These are phyloP conservation scores for Krasilnikovozyma curviuscula DNA, from an alignment of 768 basidiomycete species.

Conservation along the genomic window DNA sequence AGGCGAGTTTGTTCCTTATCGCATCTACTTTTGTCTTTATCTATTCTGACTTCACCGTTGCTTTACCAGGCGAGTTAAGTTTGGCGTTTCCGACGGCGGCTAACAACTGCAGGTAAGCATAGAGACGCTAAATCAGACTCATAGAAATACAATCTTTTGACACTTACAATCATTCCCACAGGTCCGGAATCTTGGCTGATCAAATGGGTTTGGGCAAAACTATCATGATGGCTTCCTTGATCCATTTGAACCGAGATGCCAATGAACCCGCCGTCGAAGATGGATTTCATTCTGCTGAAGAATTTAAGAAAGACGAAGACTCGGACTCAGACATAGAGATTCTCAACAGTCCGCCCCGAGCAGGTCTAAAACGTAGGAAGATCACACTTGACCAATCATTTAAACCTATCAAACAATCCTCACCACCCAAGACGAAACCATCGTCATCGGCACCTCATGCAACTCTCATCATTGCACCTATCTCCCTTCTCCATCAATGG, in stretches of 20 bases:
- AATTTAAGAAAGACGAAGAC: too few species aligned
- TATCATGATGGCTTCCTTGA: constrained; percentile 76
- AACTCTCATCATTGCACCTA: constrained; percentile 80
- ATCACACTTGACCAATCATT: constrained; percentile 24
- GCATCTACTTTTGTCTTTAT: too few species aligned
- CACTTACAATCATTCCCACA: too few species aligned
- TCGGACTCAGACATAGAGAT: neutral
- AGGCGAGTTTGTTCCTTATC: too few species aligned
- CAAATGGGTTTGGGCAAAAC: constrained; percentile 64
- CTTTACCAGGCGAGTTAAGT: constrained; percentile 48
- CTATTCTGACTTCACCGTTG: too few species aligned
- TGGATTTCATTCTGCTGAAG: too few species aligned
- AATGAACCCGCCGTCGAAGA: neutral
- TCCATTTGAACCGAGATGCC: constrained; percentile 48
- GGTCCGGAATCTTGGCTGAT: constrained; percentile 85
- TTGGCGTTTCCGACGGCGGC: constrained; percentile 66
- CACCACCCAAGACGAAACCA: constrained; percentile 26
- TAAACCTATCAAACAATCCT: constrained; percentile 21
- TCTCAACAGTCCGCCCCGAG: neutral
- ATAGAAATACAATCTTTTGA: too few species aligned
- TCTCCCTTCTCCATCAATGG: constrained; percentile 83
- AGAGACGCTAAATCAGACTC: too few species aligned
- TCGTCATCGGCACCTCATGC: constrained; percentile 36
- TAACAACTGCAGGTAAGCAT: constrained; percentile 44
- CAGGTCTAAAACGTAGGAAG: too few species aligned